Evolutionary conservation across 768 basidiomycete species (phyloP).

Genomic region (Podaxis sp.): DNA sequence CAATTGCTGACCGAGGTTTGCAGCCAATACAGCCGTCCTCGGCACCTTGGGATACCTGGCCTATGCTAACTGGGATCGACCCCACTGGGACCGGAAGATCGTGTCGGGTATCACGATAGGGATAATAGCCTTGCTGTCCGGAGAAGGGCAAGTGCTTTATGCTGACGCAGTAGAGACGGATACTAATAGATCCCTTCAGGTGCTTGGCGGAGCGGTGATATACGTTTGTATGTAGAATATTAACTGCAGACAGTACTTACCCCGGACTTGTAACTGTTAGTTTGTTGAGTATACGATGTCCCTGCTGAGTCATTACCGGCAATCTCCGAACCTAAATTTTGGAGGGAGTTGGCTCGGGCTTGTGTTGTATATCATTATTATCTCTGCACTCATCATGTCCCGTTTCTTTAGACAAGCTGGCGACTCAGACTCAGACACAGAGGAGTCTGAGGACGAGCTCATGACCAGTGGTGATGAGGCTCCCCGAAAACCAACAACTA

Average conservation of each 20-base stretch:
- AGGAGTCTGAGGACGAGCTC: slow-evolving; percentile 76
- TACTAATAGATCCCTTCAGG: neutral
- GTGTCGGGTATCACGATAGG: slow-evolving; percentile 59
- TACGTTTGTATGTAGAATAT: neutral
- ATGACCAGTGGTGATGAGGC: slow-evolving; percentile 71
- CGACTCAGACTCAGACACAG: slow-evolving; percentile 76
- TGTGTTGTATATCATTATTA: slow-evolving; percentile 6
- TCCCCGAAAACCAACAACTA: slow-evolving; percentile 42
- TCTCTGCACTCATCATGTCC: slow-evolving; percentile 53
- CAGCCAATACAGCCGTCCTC: slow-evolving; percentile 64
- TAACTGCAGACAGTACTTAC: neutral
- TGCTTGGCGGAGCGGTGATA: neutral
- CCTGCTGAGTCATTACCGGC: neutral
- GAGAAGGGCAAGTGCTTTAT: slow-evolving; percentile 57
- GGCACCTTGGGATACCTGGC: slow-evolving; percentile 61
- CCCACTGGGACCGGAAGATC: slow-evolving; percentile 60
- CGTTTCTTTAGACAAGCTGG: slow-evolving; percentile 86
- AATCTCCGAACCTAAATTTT: slow-evolving; percentile 16
- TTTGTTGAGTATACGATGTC: too few relatives aligned
- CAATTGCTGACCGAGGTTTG: neutral
- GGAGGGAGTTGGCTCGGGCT: neutral
- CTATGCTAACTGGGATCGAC: slow-evolving; percentile 64
- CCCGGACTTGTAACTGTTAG: neutral
- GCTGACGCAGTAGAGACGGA: neutral
- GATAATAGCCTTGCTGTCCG: slow-evolving; percentile 57